Base-by-base conservation (phyloP, 139 green algal genomes). In the Chlorella vulgaris region DNA sequence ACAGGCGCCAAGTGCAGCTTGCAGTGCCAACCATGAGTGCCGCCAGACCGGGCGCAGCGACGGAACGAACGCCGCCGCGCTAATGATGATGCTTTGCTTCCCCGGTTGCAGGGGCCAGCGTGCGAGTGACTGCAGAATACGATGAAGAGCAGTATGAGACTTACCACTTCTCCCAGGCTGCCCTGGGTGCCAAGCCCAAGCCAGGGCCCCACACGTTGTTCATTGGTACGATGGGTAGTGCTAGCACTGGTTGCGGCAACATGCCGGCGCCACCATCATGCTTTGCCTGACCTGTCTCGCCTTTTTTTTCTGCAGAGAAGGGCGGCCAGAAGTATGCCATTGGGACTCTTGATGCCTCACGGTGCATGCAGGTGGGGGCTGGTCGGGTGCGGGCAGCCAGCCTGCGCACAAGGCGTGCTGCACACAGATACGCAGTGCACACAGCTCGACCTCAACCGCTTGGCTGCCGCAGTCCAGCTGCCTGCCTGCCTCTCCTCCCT, bases 131-230 rank as follows among this genome's bases (percentile, higher is more conserved):
- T 2, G 68, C 83, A 8, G 51, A 77, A 7, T 71, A 43, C 4
- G 62, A 88, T 73, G 84, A 83, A 22, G 84, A 88, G 36, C 22
- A 62, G 51, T 35, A 61, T 24, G 71, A 82, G 70, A 85, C 69
- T 1, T 8, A 83, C 7, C 84, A 88, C 55, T 35, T 88, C 7
- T 85, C 79, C 21, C 84, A 83, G 77, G 77, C 29, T 4, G 84
- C 84, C 7, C 63, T 88, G 69, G 79, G 79, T 4, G 43, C 35
- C 10, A 74, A 83, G 60, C 21, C 84, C 29, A 50, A 66, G 38
- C 7, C 73, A 2, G 84, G 84, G 3, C 42, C 68, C 26, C 84
- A 88, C 74, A 83, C 74, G 7, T n/a, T 88, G 21, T 81, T 85
- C 40, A 61, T 88, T 24, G 51, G n/a, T n/a, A n/a, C n/a, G n/a